These are phyloP conservation scores for Chrysoporthe deuterocubensis DNA, from an alignment of 2,329 filamentous ascomycete genomes.

Conservation along the genomic window DNA sequence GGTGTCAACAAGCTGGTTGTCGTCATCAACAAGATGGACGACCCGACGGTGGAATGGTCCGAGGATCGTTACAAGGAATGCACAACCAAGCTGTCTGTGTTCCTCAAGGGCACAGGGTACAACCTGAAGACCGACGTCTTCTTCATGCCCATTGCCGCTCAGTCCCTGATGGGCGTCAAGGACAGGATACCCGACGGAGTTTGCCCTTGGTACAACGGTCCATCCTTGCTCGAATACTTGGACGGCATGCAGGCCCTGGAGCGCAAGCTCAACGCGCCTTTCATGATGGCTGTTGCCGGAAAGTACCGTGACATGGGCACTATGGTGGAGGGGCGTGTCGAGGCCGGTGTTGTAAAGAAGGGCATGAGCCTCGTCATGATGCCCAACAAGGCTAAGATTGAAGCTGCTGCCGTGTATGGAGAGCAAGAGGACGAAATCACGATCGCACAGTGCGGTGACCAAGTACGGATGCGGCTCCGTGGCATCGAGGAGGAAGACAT, in stretches of 20 bases:
- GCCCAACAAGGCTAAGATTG: conserved; percentile 85
- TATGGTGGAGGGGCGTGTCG: conserved; percentile 96
- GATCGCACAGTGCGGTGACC: conserved; percentile 87
- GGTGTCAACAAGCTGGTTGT: conserved; percentile 97
- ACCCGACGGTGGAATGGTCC: conserved; percentile 94
- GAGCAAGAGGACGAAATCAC: conserved; percentile 93
- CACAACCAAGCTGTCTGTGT: conserved; percentile 81
- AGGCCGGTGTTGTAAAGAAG: conserved; percentile 93
- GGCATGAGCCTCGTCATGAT: conserved; percentile 86
- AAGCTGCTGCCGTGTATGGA: conserved; percentile 85
- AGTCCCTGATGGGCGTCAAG: conserved; percentile 86
- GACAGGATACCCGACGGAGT: conserved; percentile 77
- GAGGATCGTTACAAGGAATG: conserved; percentile 93
- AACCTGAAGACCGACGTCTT: conserved; percentile 91
- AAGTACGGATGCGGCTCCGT: conserved; percentile 88
- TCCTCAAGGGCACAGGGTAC: conserved; percentile 91
- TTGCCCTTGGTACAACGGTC: conserved; percentile 84
- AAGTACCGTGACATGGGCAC: conserved; percentile 98
- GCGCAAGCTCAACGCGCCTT: conserved; percentile 92
- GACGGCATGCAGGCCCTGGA: conserved; percentile 91
- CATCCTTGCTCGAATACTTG: conserved; percentile 93
- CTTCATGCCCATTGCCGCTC: conserved; percentile 96
- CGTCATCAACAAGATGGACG: conserved; percentile 99
- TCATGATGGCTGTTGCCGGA: conserved; percentile 89
- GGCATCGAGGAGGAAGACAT: conserved; percentile 98